phyloP scores from a whole-genome alignment of 441 rosid genomes.

The Adansonia grandidieri region DNA sequence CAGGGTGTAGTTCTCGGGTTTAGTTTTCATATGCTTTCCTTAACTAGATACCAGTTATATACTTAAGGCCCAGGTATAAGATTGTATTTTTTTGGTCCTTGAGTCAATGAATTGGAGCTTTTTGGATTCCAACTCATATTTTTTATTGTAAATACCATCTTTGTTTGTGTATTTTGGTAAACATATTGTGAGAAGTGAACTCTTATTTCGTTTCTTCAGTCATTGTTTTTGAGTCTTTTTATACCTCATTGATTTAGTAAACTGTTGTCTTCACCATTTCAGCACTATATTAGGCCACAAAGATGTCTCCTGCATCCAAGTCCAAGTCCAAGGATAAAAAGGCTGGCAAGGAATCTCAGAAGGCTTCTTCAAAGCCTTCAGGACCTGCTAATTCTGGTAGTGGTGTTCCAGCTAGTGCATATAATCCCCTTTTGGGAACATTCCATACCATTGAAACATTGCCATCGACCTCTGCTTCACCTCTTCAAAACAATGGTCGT shows the following conservation, averaged over 20 bases:
- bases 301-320: constrained; percentile 68
- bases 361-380: constrained; percentile 44
- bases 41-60: neutral
- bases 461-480: constrained; percentile 42
- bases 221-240: neutral
- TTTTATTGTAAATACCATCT: neutral
- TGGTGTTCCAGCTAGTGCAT: constrained; percentile 61
- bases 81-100: neutral
- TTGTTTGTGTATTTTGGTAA: neutral
- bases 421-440: constrained; percentile 66
- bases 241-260: neutral
- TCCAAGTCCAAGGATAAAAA: constrained; percentile 71
- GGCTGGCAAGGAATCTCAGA: constrained; percentile 53
- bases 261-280: constrained; percentile 29
- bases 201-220: neutral
- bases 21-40: neutral
- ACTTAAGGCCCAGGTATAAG: neutral
- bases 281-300: constrained; percentile 38
- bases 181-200: neutral
- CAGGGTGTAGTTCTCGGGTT: neutral
- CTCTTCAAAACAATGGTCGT: constrained; percentile 56
- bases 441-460: constrained; percentile 67
- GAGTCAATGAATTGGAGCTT: neutral
- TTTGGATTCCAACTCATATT: neutral
- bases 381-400: constrained; percentile 46